A percentile compares a stretch with the other conserved stretches of the same genome.
phyloP scores from a whole-genome alignment of 208 protist genomes.

The Acanthamoeba royreba region DNA sequence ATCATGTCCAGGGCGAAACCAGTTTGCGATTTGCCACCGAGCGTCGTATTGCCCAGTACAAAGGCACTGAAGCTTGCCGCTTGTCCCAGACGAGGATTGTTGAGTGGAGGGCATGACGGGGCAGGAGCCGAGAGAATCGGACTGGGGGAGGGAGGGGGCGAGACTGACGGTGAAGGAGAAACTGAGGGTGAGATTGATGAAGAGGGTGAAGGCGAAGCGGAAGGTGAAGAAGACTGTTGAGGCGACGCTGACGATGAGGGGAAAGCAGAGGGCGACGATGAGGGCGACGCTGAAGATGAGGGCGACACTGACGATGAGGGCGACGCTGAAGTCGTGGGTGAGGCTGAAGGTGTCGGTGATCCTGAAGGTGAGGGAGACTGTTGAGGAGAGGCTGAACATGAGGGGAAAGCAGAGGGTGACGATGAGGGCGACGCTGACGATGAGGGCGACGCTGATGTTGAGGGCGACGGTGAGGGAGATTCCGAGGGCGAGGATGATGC shows the following conservation, averaged over 20 bases:
- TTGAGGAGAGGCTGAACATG: background rate
- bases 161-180: background rate
- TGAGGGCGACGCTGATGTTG: background rate
- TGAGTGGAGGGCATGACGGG: background rate
- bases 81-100: background rate
- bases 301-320: background rate
- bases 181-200: background rate
- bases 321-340: background rate
- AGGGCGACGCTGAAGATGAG: background rate
- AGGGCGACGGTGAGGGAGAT: background rate
- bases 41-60: background rate
- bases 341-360: background rate
- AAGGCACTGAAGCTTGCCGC: background rate
- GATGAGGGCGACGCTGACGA: background rate
- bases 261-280: background rate
- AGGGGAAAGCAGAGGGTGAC: background rate
- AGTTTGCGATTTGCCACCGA: background rate
- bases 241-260: background rate
- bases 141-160: background rate
- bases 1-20: background rate
- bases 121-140: background rate
- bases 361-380: background rate
- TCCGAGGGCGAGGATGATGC: background rate
- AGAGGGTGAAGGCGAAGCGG: background rate
- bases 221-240: background rate